Evolutionary conservation across 148 eudicot species (phyloP).

Genomic region (Camellia japonica): DNA sequence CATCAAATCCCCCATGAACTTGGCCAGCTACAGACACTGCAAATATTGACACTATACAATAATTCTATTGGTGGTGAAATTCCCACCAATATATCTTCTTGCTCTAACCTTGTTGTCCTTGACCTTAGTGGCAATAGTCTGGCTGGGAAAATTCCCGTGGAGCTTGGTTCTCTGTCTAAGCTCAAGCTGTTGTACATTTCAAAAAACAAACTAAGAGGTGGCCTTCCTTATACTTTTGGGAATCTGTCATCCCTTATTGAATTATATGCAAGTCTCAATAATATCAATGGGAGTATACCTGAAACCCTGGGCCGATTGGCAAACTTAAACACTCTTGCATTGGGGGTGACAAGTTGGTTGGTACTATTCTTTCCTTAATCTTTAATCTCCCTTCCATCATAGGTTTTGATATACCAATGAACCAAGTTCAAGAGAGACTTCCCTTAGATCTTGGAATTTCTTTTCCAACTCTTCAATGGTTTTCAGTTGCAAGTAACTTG

Average conservation of each 20-base stretch:
- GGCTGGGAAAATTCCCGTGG: conserved; percentile 18
- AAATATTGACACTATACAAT: background rate
- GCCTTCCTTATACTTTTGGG: conserved; percentile 11
- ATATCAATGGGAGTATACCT: conserved; percentile 1
- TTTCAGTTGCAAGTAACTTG: background rate
- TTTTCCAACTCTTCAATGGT: background rate
- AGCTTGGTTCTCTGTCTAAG: background rate
- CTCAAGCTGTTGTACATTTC: background rate
- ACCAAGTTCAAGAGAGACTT: background rate
- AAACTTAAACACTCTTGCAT: background rate
- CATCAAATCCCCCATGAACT: background rate
- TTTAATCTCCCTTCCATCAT: conserved; percentile 7
- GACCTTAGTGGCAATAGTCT: conserved; percentile 7
- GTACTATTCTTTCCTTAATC: conserved; percentile 7
- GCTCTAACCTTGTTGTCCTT: conserved; percentile 4
- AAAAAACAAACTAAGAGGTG: conserved; percentile 19
- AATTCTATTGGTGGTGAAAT: background rate
- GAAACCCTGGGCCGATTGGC: conserved; percentile 5
- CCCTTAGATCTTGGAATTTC: background rate
- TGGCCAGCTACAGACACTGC: background rate
- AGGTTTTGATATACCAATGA: background rate
- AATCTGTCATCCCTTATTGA: conserved; percentile 9
- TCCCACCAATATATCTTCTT: background rate
- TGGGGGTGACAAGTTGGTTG: conserved; percentile 3
- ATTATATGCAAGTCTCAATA: background rate